Percentiles rank a stretch among this genome's conserved stretches.
phyloP scores from a whole-genome alignment of 2,329 filamentous ascomycete species.

The Aureobasidium namibiae region DNA sequence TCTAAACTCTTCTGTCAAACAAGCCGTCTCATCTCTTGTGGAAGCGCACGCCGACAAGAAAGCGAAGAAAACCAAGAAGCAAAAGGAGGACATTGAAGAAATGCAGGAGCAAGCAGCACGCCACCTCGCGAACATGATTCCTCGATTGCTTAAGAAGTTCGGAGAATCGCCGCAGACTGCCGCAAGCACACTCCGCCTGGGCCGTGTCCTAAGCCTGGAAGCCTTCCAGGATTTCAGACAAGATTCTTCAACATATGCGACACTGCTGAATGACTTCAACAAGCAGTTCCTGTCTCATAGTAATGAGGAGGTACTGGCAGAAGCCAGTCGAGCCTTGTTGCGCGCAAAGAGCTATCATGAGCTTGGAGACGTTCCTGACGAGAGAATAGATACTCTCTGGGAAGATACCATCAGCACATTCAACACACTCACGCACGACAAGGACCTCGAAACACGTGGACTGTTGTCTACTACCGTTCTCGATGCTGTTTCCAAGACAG shows the following conservation, averaged over 20 bases:
- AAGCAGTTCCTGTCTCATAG: conserved; percentile 92
- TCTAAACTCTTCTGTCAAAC: conserved; percentile 71
- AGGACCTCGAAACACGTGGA: conserved; percentile 63
- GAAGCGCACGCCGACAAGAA: conserved; percentile 53
- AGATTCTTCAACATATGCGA: conserved; percentile 70
- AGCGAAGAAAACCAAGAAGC: conserved; percentile 48
- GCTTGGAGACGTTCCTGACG: conserved; percentile 74
- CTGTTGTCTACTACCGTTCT: conserved; percentile 59
- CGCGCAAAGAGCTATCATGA: conserved; percentile 83
- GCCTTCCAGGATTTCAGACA: conserved; percentile 84
- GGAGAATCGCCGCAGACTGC: conserved; percentile 83
- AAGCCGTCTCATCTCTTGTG: conserved; percentile 56
- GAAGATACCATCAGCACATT: conserved; percentile 72
- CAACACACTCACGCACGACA: conserved; percentile 56
- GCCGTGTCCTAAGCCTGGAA: conserved; percentile 78
- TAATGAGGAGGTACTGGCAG: conserved; percentile 73
- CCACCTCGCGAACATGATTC: conserved; percentile 69
- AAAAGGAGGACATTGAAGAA: conserved; percentile 56
- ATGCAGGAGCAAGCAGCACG: conserved; percentile 71
- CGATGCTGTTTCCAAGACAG: conserved; percentile 61
- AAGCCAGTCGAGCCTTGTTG: conserved; percentile 73
- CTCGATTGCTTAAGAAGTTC: conserved; percentile 82
- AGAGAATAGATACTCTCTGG: conserved; percentile 75
- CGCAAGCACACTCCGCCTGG: conserved; percentile 73
- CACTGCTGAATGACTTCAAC: conserved; percentile 81